Conservation (phyloP, 164 flowering plant species). For the Protea cynaroides region DNA sequence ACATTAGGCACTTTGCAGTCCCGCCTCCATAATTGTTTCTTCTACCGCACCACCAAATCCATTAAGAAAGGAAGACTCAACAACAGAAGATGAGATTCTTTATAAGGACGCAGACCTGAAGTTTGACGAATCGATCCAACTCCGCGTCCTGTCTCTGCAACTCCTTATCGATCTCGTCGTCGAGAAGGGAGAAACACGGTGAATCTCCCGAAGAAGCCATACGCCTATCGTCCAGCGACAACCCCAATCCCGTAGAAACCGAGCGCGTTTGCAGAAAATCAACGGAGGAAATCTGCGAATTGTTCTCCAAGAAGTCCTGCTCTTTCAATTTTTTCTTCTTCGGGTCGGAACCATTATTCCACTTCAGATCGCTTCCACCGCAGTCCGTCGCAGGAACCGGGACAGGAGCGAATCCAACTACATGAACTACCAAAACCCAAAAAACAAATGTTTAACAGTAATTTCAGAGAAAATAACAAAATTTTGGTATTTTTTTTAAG, state of each 20-base stretch:
- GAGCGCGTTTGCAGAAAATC: constrained; percentile 61
- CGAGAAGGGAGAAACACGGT: constrained; percentile 36
- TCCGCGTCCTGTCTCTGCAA: constrained; percentile 67
- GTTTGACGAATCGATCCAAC: constrained; percentile 64
- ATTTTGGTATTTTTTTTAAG: not conserved
- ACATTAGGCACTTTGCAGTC: no score
- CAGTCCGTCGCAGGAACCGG: constrained; percentile 30
- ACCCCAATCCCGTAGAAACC: constrained; percentile 81
- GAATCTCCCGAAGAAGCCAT: constrained; percentile 67
- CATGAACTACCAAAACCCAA: constrained; percentile 33
- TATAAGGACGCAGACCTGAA: constrained; percentile 41
- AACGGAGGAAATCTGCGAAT: constrained; percentile 59
- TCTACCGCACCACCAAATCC: no score
- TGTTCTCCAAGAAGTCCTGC: constrained; percentile 59
- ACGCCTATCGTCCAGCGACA: constrained; percentile 64
- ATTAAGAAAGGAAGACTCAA: not conserved
- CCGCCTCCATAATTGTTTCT: no score
- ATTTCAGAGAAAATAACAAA: not conserved
- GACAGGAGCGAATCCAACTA: constrained; percentile 28
- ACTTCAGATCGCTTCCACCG: constrained; percentile 43
- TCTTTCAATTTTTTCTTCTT: constrained; percentile 57
- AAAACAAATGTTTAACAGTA: not conserved
- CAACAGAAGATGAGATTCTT: not conserved
- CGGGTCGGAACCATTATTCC: constrained; percentile 45
- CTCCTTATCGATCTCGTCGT: constrained; percentile 60